Evolutionary conservation across 2,329 filamentous ascomycete species (phyloP).

Genomic region (Hypoxylon sp.): DNA sequence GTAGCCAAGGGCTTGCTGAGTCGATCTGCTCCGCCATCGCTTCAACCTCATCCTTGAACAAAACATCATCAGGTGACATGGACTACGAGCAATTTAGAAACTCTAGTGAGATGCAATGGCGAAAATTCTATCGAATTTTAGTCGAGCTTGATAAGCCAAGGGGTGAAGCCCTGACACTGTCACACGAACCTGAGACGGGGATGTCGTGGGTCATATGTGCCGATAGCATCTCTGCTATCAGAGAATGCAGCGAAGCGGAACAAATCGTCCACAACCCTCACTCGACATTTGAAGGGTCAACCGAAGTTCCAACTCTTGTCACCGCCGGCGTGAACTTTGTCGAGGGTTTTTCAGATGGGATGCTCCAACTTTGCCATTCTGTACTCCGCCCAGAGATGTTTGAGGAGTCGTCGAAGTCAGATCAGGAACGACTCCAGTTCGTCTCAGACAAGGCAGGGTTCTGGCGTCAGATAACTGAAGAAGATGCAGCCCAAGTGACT

Average conservation of each 20-base stretch:
- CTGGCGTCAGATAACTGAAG: conserved; percentile 83
- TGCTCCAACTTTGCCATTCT: conserved; percentile 76
- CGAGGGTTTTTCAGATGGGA: conserved; percentile 77
- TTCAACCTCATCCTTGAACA: conserved; percentile 76
- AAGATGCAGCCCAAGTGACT: conserved; percentile 80
- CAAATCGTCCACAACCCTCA: conserved; percentile 80
- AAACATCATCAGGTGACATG: conserved; percentile 73
- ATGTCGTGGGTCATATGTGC: conserved; percentile 89
- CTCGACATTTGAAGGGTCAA: conserved; percentile 64
- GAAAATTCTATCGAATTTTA: conserved; percentile 87
- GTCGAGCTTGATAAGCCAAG: conserved; percentile 89
- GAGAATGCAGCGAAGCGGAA: conserved; percentile 85
- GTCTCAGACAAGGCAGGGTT: conserved; percentile 87
- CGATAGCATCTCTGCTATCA: conserved; percentile 83
- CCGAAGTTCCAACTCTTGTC: conserved; percentile 71
- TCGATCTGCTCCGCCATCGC: conserved; percentile 81
- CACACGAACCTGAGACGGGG: conserved; percentile 78
- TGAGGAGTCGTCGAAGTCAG: conserved; percentile 77
- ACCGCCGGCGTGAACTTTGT: conserved; percentile 79
- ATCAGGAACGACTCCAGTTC: conserved; percentile 80
- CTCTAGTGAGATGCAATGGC: conserved; percentile 87
- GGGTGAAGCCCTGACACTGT: conserved; percentile 84
- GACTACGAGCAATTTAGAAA: conserved; percentile 82
- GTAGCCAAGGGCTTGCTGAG: conserved; percentile 76
- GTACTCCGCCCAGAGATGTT: conserved; percentile 81